Evolutionary conservation across 1,284 basidiomycete genomes (phyloP).

Genomic region (Puccinia novopanici): DNA sequence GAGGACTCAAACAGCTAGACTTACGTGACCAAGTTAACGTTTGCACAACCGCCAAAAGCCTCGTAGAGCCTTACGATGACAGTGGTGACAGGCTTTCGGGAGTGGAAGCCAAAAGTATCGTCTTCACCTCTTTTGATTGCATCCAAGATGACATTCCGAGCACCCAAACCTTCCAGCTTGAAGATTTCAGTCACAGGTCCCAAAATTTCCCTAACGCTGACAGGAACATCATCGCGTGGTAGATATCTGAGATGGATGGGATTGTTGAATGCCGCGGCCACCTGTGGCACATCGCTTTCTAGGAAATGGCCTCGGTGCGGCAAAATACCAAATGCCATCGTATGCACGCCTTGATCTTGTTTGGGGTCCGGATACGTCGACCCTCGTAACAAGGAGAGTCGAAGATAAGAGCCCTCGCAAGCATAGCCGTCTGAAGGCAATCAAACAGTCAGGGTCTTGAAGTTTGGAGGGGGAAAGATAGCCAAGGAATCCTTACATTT

Average conservation of each 20-base stretch:
- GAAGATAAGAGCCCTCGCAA: slow-evolving; percentile 64
- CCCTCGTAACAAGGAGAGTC: slow-evolving; percentile 82
- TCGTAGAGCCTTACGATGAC: slow-evolving; percentile 85
- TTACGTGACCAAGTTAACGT: slow-evolving; percentile 42
- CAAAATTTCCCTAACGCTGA: not conserved
- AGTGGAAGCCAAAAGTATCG: slow-evolving; percentile 66
- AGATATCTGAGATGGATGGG: slow-evolving; percentile 66
- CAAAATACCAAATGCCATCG: slow-evolving; percentile 83
- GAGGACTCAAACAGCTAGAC: not conserved
- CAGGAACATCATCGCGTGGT: not conserved
- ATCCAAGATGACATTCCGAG: slow-evolving; percentile 71
- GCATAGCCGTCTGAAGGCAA: slow-evolving; percentile 53
- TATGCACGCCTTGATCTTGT: slow-evolving; percentile 75
- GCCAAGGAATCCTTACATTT: slow-evolving; percentile 63
- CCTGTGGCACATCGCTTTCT: slow-evolving; percentile 74
- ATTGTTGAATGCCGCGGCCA: slow-evolving; percentile 82
- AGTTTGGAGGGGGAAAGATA: not conserved
- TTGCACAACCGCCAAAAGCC: slow-evolving; percentile 72
- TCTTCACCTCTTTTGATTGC: slow-evolving; percentile 92
- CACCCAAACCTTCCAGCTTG: slow-evolving; percentile 32
- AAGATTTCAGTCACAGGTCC: slow-evolving; percentile 51
- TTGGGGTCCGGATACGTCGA: slow-evolving; percentile 89
- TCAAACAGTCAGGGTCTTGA: not conserved
- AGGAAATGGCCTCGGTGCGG: slow-evolving; percentile 82
- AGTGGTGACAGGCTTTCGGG: slow-evolving; percentile 61